A percentile compares a stretch with the other conserved stretches of the same genome.
Evolutionary conservation across 1,284 basidiomycete genomes (phyloP).

Genomic region (Irpex sp.): DNA sequence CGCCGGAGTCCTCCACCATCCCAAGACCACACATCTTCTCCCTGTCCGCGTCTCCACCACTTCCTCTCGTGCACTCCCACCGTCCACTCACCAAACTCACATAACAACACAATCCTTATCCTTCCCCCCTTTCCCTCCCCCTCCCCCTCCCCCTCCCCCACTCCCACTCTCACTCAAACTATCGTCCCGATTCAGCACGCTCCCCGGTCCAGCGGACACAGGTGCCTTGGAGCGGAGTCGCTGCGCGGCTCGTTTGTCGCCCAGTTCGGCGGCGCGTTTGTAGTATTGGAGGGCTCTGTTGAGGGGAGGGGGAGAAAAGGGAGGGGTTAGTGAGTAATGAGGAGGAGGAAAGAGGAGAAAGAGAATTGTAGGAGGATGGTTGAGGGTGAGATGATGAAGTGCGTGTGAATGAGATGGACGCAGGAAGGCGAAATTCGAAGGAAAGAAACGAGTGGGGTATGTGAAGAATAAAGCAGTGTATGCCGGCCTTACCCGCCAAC

Average conservation of each 20-base stretch:
- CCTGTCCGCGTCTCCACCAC: no score
- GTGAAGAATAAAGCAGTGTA: no score
- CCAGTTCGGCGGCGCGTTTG: conserved; percentile 87
- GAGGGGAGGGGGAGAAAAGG: background rate
- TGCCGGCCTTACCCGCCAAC: no score
- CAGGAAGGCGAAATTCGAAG: no score
- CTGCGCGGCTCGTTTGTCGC: conserved; percentile 91
- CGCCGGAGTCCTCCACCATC: no score
- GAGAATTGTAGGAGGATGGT: background rate
- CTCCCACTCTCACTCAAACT: conserved; percentile 23
- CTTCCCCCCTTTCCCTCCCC: conserved; percentile 31
- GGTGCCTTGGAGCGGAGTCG: conserved; percentile 68
- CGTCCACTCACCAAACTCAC: conserved; percentile 37
- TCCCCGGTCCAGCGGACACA: conserved; percentile 56
- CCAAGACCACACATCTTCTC: no score
- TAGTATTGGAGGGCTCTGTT: conserved; percentile 79
- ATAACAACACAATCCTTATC: conserved; percentile 79
- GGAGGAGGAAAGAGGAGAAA: no score
- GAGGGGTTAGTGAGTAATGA: no score
- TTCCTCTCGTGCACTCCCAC: no score
- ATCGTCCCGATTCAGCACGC: conserved; percentile 52
- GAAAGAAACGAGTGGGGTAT: no score
- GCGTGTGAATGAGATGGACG: no score
- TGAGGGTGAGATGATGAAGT: conserved; percentile 7
- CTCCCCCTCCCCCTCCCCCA: conserved; percentile 14